Evolutionary conservation across 23 red algal species (phyloP), one percentile per base, ranked within the genome.

Genomic region (Gracilaria gracilis): DNA sequence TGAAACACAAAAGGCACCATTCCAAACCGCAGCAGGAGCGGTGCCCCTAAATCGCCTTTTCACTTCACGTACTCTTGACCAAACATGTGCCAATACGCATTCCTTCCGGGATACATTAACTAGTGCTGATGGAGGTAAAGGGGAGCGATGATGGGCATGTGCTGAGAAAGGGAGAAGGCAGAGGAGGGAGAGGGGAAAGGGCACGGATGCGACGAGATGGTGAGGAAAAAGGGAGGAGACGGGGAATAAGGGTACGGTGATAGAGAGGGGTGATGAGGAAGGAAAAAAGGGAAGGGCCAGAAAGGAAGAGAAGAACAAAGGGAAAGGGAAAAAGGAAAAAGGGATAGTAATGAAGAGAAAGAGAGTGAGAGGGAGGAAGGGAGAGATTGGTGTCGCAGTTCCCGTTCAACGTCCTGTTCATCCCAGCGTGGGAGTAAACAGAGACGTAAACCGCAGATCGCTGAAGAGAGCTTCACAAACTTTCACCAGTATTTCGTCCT

Each of bases 401-500:
- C 61, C 61, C 0, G 61, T 1, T 32, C 1, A 65, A 11, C 27
- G 1, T 32, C 24, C 1, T 13, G 13, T 24, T 28, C 27, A 65
- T 59, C 61, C 61, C 61, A 31, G 24, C 61, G 23, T 24, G 27
- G 61, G 9, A 65, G 32, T 2, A 65, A 27, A 12, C 32, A 31
- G 13, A 1, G 9, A 32, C 7, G 27, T 65, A 65, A 65, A 65
- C 61, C n/a, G 32, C 24, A 31, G 32, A 32, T 65, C 61, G 61
- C 27, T 65, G 12, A 65, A 65, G 23, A 28, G 61, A 32, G 21
- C 61, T 65, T 65, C 25, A 65, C 61, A 65, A 58, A 65, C 61
- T 12, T 31, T 65, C 61, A 65, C 23, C 61, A 65, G 61, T 24
- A 25, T 65, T 2, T 65, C 61, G 61, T 65, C 25, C 57, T 61